Conservation (phyloP, 148 eudicot species). For the Vaccinium myrtillus region DNA sequence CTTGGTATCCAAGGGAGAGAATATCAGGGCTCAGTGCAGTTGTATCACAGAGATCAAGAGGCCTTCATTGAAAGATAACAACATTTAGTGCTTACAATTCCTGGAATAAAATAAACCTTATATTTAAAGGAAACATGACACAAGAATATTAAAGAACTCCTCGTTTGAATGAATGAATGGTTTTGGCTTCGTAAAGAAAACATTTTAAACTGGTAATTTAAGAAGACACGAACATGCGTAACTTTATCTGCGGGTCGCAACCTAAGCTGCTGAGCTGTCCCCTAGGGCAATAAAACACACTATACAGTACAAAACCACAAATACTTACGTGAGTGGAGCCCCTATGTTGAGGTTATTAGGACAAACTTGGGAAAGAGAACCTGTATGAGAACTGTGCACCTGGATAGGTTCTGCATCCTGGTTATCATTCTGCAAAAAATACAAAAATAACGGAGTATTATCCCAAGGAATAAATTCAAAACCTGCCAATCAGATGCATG, state of each 20-base stretch:
- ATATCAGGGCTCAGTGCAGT: conserved; percentile 59
- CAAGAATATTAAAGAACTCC: not conserved
- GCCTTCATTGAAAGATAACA: conserved; percentile 47
- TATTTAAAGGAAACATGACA: conserved; percentile 10
- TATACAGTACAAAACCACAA: conserved; percentile 14
- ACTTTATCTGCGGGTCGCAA: not conserved
- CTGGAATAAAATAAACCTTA: conserved; percentile 12
- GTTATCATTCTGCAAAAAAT: conserved; percentile 38
- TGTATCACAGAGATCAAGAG: conserved; percentile 83
- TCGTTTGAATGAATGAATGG: not conserved
- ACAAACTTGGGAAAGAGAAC: conserved; percentile 71
- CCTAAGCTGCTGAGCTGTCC: not conserved
- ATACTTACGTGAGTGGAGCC: conserved; percentile 71
- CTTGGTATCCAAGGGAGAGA: conserved; percentile 56
- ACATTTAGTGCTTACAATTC: not conserved
- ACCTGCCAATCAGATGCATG: conserved; percentile 8
- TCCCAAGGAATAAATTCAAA: not conserved
- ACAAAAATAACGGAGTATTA: not conserved
- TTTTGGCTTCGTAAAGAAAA: not conserved
- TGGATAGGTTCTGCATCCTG: conserved; percentile 58
- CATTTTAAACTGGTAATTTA: conserved; percentile 4
- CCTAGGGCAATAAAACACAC: not conserved
- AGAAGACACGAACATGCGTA: not conserved
- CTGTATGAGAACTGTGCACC: conserved; percentile 66
- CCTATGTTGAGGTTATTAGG: conserved; percentile 75